Percentiles rank a stretch among this genome's conserved stretches.
phyloP scores from a whole-genome alignment of 805 yeast species.

The Monosporozyma yasuniensis region DNA sequence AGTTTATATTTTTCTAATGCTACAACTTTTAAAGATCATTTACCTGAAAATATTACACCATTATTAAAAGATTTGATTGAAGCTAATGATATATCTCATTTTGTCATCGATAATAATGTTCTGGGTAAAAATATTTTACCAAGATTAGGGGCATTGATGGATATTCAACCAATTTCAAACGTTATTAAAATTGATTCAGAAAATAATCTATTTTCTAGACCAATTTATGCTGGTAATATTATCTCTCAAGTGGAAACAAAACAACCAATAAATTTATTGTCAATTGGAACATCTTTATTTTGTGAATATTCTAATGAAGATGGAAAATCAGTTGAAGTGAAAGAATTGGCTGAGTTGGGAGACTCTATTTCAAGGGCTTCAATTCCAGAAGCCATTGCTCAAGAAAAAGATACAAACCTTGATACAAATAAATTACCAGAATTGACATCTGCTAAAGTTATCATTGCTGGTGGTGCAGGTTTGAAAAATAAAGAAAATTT shows the following conservation, averaged over 20 bases:
- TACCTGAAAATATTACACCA: slow-evolving; percentile 80
- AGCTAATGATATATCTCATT: slow-evolving; percentile 40
- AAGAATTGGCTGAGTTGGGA: slow-evolving; percentile 13
- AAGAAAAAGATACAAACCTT: background rate
- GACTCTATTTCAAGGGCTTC: background rate
- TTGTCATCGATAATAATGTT: slow-evolving; percentile 75
- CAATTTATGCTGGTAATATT: slow-evolving; percentile 95
- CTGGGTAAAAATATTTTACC: slow-evolving; percentile 84
- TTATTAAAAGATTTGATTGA: slow-evolving; percentile 38
- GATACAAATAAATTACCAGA: slow-evolving; percentile 53
- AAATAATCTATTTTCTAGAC: slow-evolving; percentile 69
- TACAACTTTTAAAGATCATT: slow-evolving; percentile 35
- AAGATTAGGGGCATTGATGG: slow-evolving; percentile 74
- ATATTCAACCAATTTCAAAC: slow-evolving; percentile 83
- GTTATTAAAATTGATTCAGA: slow-evolving; percentile 56
- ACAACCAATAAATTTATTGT: slow-evolving; percentile 57
- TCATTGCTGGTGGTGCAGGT: slow-evolving; percentile 92
- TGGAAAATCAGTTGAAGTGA: slow-evolving; percentile 37
- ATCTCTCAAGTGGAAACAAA: slow-evolving; percentile 66
- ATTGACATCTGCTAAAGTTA: slow-evolving; percentile 68
- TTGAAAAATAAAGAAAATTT: slow-evolving; percentile 83
- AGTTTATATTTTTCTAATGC: slow-evolving; percentile 20
- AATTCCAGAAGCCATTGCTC: background rate
- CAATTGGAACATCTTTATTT: slow-evolving; percentile 84
- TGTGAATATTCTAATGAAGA: slow-evolving; percentile 39